These are phyloP conservation scores for Pseudogymnoascus sp. DNA, from an alignment of 2,329 filamentous ascomycete species.

Conservation along the genomic window DNA sequence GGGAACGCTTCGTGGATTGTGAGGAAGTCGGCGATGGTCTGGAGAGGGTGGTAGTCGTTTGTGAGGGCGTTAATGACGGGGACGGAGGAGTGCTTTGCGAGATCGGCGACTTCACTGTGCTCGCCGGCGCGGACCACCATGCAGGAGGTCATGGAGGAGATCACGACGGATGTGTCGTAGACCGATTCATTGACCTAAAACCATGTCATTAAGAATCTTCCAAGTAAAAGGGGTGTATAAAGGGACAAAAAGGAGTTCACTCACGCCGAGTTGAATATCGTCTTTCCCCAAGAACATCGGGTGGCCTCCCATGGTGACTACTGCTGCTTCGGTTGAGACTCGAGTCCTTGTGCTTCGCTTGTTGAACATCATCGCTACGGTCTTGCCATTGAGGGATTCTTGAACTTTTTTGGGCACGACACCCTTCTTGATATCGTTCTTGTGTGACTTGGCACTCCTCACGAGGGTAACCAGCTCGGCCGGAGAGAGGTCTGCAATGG, in stretches of 20 bases:
- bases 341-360: conserved; percentile 92
- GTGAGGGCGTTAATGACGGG: conserved; percentile 84
- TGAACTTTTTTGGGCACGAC: conserved; percentile 50
- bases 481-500: conserved; percentile 76
- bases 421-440: conserved; percentile 66
- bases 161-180: conserved; percentile 84
- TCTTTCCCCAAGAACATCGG: conserved; percentile 95
- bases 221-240: neutral
- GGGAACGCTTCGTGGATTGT: conserved; percentile 77
- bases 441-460: conserved; percentile 70
- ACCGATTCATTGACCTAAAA: conserved; percentile 81
- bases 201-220: neutral
- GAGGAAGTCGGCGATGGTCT: conserved; percentile 88
- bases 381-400: conserved; percentile 61
- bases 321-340: conserved; percentile 85
- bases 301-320: conserved; percentile 80
- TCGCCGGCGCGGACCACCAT: conserved; percentile 73
- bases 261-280: conserved; percentile 88
- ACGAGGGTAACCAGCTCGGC: conserved; percentile 75
- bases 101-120: conserved; percentile 63
- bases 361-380: conserved; percentile 92
- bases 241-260: conserved; percentile 22
- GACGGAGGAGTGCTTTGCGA: conserved; percentile 66
- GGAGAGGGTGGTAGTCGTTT: conserved; percentile 85
- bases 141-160: conserved; percentile 86